These are phyloP conservation scores for Aspergillus sp. DNA, from an alignment of 2,329 filamentous ascomycete species.

Conservation along the genomic window DNA sequence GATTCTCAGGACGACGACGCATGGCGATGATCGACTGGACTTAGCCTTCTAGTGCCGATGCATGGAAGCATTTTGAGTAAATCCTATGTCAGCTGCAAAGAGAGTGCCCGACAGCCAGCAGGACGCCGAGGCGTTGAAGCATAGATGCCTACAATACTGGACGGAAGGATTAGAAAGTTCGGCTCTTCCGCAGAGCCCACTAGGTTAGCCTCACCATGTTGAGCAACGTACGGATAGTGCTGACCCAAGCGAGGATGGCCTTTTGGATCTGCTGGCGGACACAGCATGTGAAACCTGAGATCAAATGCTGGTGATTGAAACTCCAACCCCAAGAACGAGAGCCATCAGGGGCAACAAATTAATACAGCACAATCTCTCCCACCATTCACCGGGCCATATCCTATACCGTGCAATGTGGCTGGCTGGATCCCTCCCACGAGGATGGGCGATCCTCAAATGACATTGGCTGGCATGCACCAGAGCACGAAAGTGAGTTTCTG, in stretches of 20 bases:
- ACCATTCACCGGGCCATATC: not conserved
- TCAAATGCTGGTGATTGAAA: not conserved
- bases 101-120: not conserved
- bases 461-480: not conserved
- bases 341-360: not conserved
- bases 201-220: not conserved
- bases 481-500: not conserved
- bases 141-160: not conserved
- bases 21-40: not conserved
- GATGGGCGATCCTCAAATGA: not conserved
- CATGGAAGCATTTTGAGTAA: slow-evolving; percentile 5
- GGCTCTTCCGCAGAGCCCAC: not conserved
- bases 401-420: not conserved
- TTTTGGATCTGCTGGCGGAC: not conserved
- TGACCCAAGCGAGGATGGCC: not conserved
- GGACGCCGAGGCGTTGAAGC: not conserved
- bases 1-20: not conserved
- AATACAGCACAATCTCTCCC: not conserved
- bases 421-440: not conserved
- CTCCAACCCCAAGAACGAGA: not conserved
- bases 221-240: not conserved
- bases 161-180: not conserved
- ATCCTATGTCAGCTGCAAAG: not conserved
- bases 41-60: not conserved
- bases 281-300: not conserved